Evolutionary conservation across 129 eudicot genomes (phyloP), one percentile per base, ranked within the genome.

Genomic region (Smallanthus sonchifolius): DNA sequence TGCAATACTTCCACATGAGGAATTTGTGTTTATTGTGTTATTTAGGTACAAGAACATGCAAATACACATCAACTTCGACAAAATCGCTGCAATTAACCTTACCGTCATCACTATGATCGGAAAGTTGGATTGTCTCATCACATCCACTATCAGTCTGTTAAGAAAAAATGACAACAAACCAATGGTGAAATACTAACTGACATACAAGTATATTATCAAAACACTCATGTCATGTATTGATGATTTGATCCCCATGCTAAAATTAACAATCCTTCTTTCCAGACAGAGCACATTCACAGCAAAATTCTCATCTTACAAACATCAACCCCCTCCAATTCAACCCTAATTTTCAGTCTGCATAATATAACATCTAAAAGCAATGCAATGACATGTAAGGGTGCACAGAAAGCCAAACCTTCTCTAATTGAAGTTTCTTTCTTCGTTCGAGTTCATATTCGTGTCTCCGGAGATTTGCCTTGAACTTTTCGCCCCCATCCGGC

Each of bases 401-500:
- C 38, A 37, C 56, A 55, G 37, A 76, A 67, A 52, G 54, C 73
- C 74, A 17, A 69, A 86, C 88, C 91, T 86, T 77, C 38, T 51
- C 60, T 15, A 24, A 51, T 43, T 61, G 45, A 4, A 14, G 47
- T 10, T 49, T 70, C 20, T 43, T 43, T 0, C 89, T 72, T 28
- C 84, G 78, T 64, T 80, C 81, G 38, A 70, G 39, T 40, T 86
- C 96, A 34, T 13, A 60, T 68, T 82, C 83, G 13, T 11, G 40
- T 10, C 72, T 62, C 67, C 32, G 59, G 48, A 86, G 24, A 10
- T 2, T 38, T 28, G n/a, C 75, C 73, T 11, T 65, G 4, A 82
- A 45, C 70, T 80, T 89, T 28, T 75, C 84, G 62, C 96, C 96
- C 6, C 71, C 75, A 64, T 89, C 96, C 17, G 79, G 63, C 78